Conservation (phyloP, 495 filamentous ascomycete species). For the Talaromyces thailandensis region DNA sequence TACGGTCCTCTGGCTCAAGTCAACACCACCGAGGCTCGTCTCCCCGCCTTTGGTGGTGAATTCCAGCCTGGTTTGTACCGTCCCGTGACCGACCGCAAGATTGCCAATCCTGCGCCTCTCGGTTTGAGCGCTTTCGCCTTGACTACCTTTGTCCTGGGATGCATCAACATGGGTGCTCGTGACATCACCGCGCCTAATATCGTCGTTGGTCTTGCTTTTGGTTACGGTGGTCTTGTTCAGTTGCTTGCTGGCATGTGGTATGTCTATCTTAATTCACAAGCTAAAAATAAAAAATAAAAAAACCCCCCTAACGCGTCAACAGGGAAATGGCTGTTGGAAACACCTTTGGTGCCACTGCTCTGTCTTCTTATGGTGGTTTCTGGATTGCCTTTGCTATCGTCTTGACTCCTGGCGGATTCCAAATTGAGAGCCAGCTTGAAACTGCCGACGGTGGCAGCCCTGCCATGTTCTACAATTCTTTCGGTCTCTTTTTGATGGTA, state of each 20-base stretch:
- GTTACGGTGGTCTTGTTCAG: conserved; percentile 85
- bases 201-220: conserved; percentile 61
- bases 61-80: conserved; percentile 92
- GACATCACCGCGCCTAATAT: conserved; percentile 54
- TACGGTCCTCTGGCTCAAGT: conserved; percentile 61
- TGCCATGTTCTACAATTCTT: conserved; percentile 50
- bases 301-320: conserved; percentile 1
- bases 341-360: conserved; percentile 94
- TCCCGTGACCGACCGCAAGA: conserved; percentile 65
- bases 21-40: conserved; percentile 50
- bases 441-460: conserved; percentile 8
- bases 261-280: conserved; percentile 28
- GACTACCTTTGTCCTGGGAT: conserved; percentile 87
- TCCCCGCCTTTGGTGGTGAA: conserved; percentile 88
- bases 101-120: conserved; percentile 81
- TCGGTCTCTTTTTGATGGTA: conserved; percentile 81
- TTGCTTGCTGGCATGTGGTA: conserved; percentile 96
- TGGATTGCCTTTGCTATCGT: conserved; percentile 90
- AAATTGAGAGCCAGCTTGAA: conserved; percentile 33
- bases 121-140: conserved; percentile 86
- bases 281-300: too few species aligned
- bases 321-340: conserved; percentile 99
- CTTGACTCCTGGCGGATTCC: conserved; percentile 70
- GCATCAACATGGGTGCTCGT: conserved; percentile 68
- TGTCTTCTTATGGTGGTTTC: conserved; percentile 96